A percentile compares a stretch with the other conserved stretches of the same genome.
phyloP scores from a whole-genome alignment of 305 asterid species.

The Fraxinus platypoda region DNA sequence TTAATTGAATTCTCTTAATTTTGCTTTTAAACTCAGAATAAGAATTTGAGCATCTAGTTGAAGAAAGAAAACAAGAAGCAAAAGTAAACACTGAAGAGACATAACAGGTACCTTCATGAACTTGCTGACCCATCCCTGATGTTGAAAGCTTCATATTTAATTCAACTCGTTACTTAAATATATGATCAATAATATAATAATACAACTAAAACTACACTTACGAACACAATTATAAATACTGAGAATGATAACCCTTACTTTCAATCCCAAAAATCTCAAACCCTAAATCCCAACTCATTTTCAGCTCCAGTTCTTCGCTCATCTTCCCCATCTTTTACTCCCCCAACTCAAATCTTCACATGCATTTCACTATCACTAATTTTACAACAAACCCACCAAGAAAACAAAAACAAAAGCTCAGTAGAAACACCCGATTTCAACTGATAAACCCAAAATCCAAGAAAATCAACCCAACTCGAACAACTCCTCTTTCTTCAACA shows the following conservation, averaged over 20 bases:
- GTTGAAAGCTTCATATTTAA: conserved; percentile 91
- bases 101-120: conserved; percentile 71
- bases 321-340: conserved; percentile 17
- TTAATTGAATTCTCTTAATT: conserved; percentile 8
- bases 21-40: conserved; percentile 4
- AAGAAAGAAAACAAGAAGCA: conserved; percentile 22
- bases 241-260: conserved; percentile 28
- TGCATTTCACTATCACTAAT: conserved; percentile 23
- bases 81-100: conserved; percentile 31
- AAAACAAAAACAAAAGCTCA: background rate
- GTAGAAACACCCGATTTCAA: conserved; percentile 13
- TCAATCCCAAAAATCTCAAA: conserved; percentile 31
- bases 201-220: conserved; percentile 20
- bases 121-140: conserved; percentile 94
- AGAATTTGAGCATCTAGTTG: conserved; percentile 14
- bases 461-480: conserved; percentile 29
- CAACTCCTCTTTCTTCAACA: conserved; percentile 30
- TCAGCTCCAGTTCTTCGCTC: conserved; percentile 25
- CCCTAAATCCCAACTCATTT: conserved; percentile 32
- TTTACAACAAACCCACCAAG: conserved; percentile 21
- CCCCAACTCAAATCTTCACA: conserved; percentile 18
- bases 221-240: conserved; percentile 13
- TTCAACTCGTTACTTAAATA: conserved; percentile 33
- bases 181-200: conserved; percentile 24
- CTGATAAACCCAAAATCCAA: conserved; percentile 9